Evolutionary conservation across 2,329 filamentous ascomycete species (phyloP).

Genomic region (Venturia pyrina): DNA sequence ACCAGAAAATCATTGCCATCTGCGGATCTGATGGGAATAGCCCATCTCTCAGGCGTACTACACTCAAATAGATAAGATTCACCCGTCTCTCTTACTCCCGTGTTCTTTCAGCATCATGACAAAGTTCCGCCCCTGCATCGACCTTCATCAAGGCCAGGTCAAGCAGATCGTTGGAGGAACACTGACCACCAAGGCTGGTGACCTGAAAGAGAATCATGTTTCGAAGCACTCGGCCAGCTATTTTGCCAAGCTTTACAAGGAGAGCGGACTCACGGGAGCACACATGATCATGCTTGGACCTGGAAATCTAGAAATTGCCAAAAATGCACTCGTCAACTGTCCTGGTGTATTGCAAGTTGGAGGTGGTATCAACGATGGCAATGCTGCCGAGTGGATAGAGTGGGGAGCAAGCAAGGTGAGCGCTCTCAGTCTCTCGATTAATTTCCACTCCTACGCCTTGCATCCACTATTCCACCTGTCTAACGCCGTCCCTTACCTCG

Average conservation of each 20-base stretch:
- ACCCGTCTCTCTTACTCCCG: background rate
- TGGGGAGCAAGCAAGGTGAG: slow-evolving; percentile 80
- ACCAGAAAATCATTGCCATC: background rate
- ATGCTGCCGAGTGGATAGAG: slow-evolving; percentile 78
- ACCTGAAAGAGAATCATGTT: slow-evolving; percentile 82
- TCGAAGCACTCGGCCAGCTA: slow-evolving; percentile 72
- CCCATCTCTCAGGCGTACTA: no score
- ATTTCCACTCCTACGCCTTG: no score
- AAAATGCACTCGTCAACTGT: slow-evolving; percentile 70
- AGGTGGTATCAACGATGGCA: slow-evolving; percentile 81
- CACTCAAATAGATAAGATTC: no score
- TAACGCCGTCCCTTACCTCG: no score
- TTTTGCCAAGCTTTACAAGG: slow-evolving; percentile 73
- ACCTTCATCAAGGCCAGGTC: slow-evolving; percentile 92
- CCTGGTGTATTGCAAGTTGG: slow-evolving; percentile 75
- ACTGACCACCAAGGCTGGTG: slow-evolving; percentile 36
- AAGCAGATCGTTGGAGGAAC: slow-evolving; percentile 98
- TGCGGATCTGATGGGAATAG: no score
- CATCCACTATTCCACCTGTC: no score
- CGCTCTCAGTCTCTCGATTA: slow-evolving; percentile 6
- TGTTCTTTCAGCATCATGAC: slow-evolving; percentile 54
- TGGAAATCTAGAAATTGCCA: slow-evolving; percentile 71
- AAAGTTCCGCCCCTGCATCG: slow-evolving; percentile 89
- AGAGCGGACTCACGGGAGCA: slow-evolving; percentile 63
- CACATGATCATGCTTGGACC: slow-evolving; percentile 97